Evolutionary conservation across 306 rosid species (phyloP).

Genomic region (Medicago truncatula): MtrunA17r5.0-ANR NC_053042.1:39995501-39996000

Average conservation of each 20-base stretch:
- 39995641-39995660: conserved; percentile 35
- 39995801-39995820: conserved; percentile 83
- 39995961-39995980: conserved; percentile 29
- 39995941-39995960: neutral
- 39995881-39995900: conserved; percentile 52
- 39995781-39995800: conserved; percentile 55
- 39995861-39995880: conserved; percentile 83
- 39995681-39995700: conserved; percentile 20
- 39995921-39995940: conserved; percentile 51
- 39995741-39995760: conserved; percentile 59
- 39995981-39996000: conserved; percentile 34
- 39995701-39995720: neutral
- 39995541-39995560: conserved; percentile 66
- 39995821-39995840: conserved; percentile 87
- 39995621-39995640: conserved; percentile 22
- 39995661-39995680: conserved; percentile 21
- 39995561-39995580: conserved; percentile 14
- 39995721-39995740: conserved; percentile 65
- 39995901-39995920: conserved; percentile 32
- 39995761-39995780: conserved; percentile 59
- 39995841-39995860: conserved; percentile 80
- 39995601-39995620: neutral
- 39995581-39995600: neutral
- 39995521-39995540: conserved; percentile 60
- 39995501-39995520: conserved; percentile 76